Base-by-base conservation (phyloP, 106 monocot genomes). In the Posidonia australis region DNA sequence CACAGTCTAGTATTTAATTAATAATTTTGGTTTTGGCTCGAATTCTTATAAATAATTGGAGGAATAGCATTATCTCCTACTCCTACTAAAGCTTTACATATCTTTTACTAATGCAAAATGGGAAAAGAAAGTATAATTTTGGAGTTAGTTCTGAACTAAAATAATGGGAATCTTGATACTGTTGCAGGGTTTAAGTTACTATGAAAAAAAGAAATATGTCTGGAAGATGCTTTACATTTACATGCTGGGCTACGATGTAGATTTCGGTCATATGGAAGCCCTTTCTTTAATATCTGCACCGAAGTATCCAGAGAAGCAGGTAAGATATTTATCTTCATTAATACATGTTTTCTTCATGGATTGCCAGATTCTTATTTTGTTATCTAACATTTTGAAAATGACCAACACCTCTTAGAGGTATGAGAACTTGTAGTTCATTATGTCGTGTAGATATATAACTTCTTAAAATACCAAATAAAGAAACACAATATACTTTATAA, bases 201-300 rank as follows among this genome's bases (percentile, higher is more conserved):
- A 96, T 60, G 94, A 96, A 78, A 96, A 96, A 65, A 96, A 90
- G 72, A 96, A 96, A 62, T 96, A 96, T 70, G 90, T 96, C 1
- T 96, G 94, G 94, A 96, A 96, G 78, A 86, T 96, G 86, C 94
- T 96, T 78, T 96, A 96, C 72, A 84, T 96, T 46, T 90, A 87
- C 79, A 96, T 96, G 94, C 76, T 96, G 25, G 94, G 94, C 21
- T 96, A 96, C 77, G 94, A 96, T 81, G 94, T 96, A 51, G 94
- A 96, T 80, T 96, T 96, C 82, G 94, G 94, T 70, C 94, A 96
- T 49, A 83, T 64, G 63, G 94, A 96, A 58, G 70, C 90, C 52
- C 80, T 96, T 68, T 96, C 94, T 72, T 72, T 96, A 64, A 96
- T 96, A 69, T 96, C 94, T 70, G 94, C 94, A 29, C 90, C 94